Base-by-base conservation (phyloP, 2,329 filamentous ascomycete species). In the Pyrenochaeta sp. region DNA sequence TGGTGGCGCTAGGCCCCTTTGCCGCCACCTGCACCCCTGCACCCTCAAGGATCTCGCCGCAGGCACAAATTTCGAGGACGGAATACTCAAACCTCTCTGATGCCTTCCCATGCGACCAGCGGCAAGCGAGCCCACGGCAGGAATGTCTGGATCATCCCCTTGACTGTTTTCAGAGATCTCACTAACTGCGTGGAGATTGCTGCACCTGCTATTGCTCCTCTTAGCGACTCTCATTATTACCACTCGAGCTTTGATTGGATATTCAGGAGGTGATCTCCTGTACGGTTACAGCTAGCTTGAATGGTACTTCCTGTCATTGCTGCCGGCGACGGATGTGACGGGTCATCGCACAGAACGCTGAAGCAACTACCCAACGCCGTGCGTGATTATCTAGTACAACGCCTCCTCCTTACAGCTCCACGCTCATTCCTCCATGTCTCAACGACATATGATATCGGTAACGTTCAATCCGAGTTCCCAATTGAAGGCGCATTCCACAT, bases 41-140 rank as follows among this genome's bases (percentile, higher is more conserved):
- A 42, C 15, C 42, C 49, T 56, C 51, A 58, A 50, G 31, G 49
- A 50, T 50, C 32, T 45, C 20, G 53, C 54, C 55, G 54, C 48
- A 57, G 61, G 45, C 54, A 63, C 63, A 67, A 54, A 60, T 64
- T 65, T 63, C 50, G 50, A 68, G 50, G 54, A 63, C 47, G 63
- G 54, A 56, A 61, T 51, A 60, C 54, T 72, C 68, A 71, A 72
- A 70, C 67, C 54, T 56, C 57, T 64, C 51, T 68, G 70, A 73
- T 69, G 71, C 69, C 63, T 72, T 69, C 52, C 43, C 43, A 62
- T 66, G 63, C 66, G 45, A 27, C 56, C 56, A 60, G 58, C 58
- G 61, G 60, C 52, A 68, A 61, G 63, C 63, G 67, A 64, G 54
- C 37, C 43, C 57, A 58, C 60, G 60, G 69, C 60, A 70, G 60